A percentile compares a stretch with the other conserved stretches of the same genome.
Evolutionary conservation across 208 protist genomes (phyloP).

Genomic region (Trypanosoma brucei): DNA sequence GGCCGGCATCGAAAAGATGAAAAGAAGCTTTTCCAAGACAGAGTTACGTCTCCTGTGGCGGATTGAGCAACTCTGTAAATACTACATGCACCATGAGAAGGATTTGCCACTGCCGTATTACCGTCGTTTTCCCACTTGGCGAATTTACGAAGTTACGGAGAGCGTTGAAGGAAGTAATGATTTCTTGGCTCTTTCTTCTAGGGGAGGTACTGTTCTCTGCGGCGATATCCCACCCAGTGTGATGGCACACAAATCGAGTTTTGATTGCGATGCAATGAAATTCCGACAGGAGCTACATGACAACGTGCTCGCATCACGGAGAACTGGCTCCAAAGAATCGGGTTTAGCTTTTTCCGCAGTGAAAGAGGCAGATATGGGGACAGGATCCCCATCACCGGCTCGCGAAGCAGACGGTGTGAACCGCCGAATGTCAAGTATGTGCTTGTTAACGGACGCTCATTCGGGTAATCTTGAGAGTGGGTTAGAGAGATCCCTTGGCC

Average conservation of each 20-base stretch:
- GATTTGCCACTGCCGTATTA: slow-evolving; percentile 59
- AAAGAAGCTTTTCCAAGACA: slow-evolving; percentile 6
- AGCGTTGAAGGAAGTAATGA: slow-evolving; percentile 1
- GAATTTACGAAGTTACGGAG: slow-evolving; percentile 59
- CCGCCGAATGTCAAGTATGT: too few species aligned
- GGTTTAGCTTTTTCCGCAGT: background rate
- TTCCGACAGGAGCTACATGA: slow-evolving; percentile 77
- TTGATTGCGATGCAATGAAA: slow-evolving; percentile 41
- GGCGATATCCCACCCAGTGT: slow-evolving; percentile 16
- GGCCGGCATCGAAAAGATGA: slow-evolving; percentile 31
- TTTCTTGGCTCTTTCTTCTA: background rate
- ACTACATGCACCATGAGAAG: slow-evolving; percentile 32
- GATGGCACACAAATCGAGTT: slow-evolving; percentile 14
- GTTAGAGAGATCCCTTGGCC: too few species aligned
- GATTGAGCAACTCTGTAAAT: slow-evolving; percentile 58
- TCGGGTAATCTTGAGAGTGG: background rate
- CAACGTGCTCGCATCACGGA: slow-evolving; percentile 32
- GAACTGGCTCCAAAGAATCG: background rate
- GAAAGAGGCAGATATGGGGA: background rate
- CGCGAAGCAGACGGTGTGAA: too few species aligned
- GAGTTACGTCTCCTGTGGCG: slow-evolving; percentile 39
- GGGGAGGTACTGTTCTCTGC: slow-evolving; percentile 4
- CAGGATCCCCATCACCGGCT: background rate
- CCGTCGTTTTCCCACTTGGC: slow-evolving; percentile 57
- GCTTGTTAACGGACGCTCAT: background rate